A percentile compares a stretch with the other conserved stretches of the same genome.
Evolutionary conservation across 306 rosid species (phyloP).

Genomic region (Rubus idaeus): DNA sequence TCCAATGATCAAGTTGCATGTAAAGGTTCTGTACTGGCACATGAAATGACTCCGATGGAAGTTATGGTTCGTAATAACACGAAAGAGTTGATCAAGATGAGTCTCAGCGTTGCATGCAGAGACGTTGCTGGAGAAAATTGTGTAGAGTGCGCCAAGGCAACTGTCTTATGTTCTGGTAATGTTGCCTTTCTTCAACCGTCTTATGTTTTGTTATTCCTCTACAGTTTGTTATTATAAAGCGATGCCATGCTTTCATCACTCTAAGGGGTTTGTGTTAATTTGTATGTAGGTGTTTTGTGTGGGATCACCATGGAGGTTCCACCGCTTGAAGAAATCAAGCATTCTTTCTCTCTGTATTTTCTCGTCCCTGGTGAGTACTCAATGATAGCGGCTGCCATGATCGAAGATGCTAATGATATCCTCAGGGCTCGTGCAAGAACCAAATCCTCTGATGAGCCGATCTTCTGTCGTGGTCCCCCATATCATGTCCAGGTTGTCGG

Average conservation of each 20-base stretch:
- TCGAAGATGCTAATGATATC: constrained; percentile 74
- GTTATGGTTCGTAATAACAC: constrained; percentile 91
- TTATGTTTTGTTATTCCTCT: background rate
- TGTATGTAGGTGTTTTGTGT: constrained; percentile 62
- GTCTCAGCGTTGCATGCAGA: constrained; percentile 75
- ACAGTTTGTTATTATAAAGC: background rate
- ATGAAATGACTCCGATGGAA: constrained; percentile 84
- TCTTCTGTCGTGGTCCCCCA: constrained; percentile 93
- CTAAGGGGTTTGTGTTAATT: background rate
- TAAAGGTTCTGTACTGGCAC: constrained; percentile 69
- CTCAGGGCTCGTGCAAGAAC: constrained; percentile 85
- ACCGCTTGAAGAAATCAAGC: constrained; percentile 68
- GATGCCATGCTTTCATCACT: background rate
- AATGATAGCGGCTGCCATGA: constrained; percentile 72
- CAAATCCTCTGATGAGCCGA: constrained; percentile 67
- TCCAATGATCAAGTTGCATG: constrained; percentile 35
- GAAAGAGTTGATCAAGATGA: constrained; percentile 78
- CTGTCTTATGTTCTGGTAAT: constrained; percentile 90
- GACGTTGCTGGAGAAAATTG: constrained; percentile 96
- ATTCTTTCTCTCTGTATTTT: constrained; percentile 80
- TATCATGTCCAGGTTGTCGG: constrained; percentile 76
- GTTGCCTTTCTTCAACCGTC: constrained; percentile 1
- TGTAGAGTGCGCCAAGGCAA: constrained; percentile 74
- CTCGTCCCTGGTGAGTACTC: constrained; percentile 94
- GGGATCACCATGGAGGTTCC: constrained; percentile 78